Percentiles rank a stretch among this genome's conserved stretches.
Conservation (phyloP, 2,329 filamentous ascomycete species). For the Fusarium sp. region DNA sequence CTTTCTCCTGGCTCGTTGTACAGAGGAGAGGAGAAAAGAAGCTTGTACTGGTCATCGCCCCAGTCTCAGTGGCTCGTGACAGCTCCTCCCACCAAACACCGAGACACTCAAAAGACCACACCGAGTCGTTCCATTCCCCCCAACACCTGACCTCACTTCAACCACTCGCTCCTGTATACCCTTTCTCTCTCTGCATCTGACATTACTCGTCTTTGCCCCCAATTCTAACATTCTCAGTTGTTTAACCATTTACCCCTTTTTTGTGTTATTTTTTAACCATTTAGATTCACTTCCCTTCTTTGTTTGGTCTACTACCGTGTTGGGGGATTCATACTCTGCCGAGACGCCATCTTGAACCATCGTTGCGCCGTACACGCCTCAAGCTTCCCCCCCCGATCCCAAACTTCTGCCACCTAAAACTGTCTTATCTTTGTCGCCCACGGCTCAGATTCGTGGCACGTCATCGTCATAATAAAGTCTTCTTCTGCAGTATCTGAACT, state of each 20-base stretch:
- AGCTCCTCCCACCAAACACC: conserved; percentile 7
- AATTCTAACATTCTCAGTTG: neutral
- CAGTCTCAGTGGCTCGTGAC: conserved; percentile 28
- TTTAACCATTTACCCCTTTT: neutral
- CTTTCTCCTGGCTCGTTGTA: conserved; percentile 3
- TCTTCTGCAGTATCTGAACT: neutral
- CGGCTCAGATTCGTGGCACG: conserved; percentile 7
- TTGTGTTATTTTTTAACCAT: neutral
- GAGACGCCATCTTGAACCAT: conserved; percentile 7
- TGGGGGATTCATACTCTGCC: conserved; percentile 2
- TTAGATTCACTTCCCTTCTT: conserved; percentile 2
- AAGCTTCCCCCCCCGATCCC: conserved; percentile 11
- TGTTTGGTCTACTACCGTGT: neutral
- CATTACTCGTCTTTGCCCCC: neutral
- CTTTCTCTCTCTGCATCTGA: neutral
- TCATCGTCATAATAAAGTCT: neutral
- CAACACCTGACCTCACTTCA: conserved; percentile 21
- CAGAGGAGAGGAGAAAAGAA: conserved; percentile 7
- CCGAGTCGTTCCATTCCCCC: conserved; percentile 7
- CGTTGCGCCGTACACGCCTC: conserved; percentile 12
- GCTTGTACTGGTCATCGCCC: conserved; percentile 7
- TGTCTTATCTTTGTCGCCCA: neutral
- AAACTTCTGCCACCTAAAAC: conserved; percentile 25
- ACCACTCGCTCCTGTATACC: conserved; percentile 1
- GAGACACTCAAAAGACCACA: conserved; percentile 17